Conservation (phyloP, 1,284 basidiomycete genomes). For the Spongispora temasekensis region DNA sequence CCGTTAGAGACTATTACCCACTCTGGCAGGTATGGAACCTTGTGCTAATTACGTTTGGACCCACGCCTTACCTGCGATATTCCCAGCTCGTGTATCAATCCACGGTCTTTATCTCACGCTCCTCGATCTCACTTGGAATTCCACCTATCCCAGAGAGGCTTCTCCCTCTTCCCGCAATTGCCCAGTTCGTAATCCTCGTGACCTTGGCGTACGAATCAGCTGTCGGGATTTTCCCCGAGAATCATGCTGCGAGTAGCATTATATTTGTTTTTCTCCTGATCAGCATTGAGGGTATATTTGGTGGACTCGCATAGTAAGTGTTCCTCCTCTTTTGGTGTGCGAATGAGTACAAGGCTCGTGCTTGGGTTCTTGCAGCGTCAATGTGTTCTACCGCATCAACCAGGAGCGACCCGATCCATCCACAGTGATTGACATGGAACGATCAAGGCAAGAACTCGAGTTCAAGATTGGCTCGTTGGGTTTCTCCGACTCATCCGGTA, state of each 20-base stretch:
- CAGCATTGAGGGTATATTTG: constrained; percentile 84
- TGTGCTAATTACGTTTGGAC: constrained; percentile 1
- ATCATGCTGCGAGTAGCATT: constrained; percentile 57
- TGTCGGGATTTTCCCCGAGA: constrained; percentile 59
- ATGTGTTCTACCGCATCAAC: constrained; percentile 85
- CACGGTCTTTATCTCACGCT: constrained; percentile 95
- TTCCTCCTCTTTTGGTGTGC: background rate
- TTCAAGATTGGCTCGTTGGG: constrained; percentile 90
- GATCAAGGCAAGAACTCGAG: constrained; percentile 73
- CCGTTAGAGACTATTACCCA: constrained; percentile 92
- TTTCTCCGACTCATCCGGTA: constrained; percentile 74
- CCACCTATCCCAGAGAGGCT: constrained; percentile 77
- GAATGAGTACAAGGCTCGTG: background rate
- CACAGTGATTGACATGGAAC: constrained; percentile 50
- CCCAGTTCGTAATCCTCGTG: constrained; percentile 67
- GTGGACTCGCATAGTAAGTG: constrained; percentile 86
- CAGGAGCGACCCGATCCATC: constrained; percentile 60
- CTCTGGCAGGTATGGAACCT: constrained; percentile 74
- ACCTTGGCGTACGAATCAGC: constrained; percentile 68
- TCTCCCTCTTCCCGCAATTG: constrained; percentile 73
- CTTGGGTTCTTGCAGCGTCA: constrained; percentile 56
- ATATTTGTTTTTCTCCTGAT: constrained; percentile 75
- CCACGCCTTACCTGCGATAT: constrained; percentile 17
- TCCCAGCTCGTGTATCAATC: constrained; percentile 80
- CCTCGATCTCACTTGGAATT: constrained; percentile 85